Evolutionary conservation across 2,329 filamentous ascomycete genomes (phyloP).

Genomic region (Teratosphaeria destructans): DNA sequence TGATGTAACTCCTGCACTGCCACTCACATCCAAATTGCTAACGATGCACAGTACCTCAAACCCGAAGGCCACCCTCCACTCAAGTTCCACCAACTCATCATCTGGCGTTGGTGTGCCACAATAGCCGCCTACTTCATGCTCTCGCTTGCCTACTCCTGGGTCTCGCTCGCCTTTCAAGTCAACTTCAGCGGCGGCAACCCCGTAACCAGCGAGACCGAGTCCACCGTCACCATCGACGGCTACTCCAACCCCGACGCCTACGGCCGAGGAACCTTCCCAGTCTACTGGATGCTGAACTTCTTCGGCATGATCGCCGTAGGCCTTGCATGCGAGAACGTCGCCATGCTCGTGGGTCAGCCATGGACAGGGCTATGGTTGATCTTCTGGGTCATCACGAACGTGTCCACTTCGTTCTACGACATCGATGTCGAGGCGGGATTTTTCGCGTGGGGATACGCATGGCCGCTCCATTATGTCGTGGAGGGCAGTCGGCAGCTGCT

Average conservation of each 20-base stretch:
- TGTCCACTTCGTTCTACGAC: constrained; percentile 49
- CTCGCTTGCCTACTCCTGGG: constrained; percentile 53
- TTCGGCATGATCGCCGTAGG: constrained; percentile 54
- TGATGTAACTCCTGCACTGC: no score
- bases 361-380: constrained; percentile 56
- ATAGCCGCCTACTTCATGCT: constrained; percentile 50
- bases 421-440: constrained; percentile 49
- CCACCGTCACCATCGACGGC: constrained; percentile 22
- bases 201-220: constrained; percentile 34
- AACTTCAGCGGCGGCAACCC: constrained; percentile 42
- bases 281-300: constrained; percentile 47
- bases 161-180: constrained; percentile 53
- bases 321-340: constrained; percentile 54
- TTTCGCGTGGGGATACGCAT: constrained; percentile 53
- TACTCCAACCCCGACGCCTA: constrained; percentile 43
- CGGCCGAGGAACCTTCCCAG: constrained; percentile 47
- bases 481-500: constrained; percentile 50
- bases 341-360: constrained; percentile 50
- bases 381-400: constrained; percentile 59
- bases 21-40: neutral
- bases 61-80: constrained; percentile 47
- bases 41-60: constrained; percentile 37
- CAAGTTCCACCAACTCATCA: constrained; percentile 46
- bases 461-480: constrained; percentile 54
- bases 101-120: constrained; percentile 49